Base-by-base conservation (phyloP, 208 protist species). In the Porcisia deanei region DNA sequence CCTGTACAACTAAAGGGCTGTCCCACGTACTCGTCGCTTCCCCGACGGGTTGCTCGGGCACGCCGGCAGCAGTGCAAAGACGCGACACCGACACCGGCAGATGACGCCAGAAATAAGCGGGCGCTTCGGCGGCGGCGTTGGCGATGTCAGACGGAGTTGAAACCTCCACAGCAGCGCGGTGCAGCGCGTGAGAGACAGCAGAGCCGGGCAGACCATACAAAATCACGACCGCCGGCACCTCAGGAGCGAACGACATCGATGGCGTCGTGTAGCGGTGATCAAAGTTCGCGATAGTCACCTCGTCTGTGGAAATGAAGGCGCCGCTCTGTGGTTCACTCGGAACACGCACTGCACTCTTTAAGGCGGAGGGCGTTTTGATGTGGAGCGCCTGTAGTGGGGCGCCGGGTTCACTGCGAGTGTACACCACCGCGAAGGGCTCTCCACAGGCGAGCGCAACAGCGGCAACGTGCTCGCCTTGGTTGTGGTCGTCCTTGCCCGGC, bases 191-290 rank as follows among this genome's bases (percentile, higher is more conserved):
- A 1, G 84, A 87, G 18, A n/a, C 67, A 34, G 76, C 37, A 10
- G 87, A 88, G 7, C 85, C 90, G 39, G 90, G 73, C 39, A 93
- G 73, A 5, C 91, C 91, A 71, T 95, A 95, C 41, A 95, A 55
- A 5, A 93, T 70, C 0, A 93, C 79, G 58, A 88, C 71, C 0
- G 71, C 53, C 0, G 45, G 25, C 34, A 79, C 84, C 10, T 60
- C 57, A 12, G n/a, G 45, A 30, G 10, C 34, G 43, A 47, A 9
- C 12, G 67, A 43, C 14, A 30, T 25, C 52, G 52, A 55, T 41
- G 67, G 4, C 8, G 67, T 20, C 45, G 16, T 12, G 43, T 74
- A 65, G 34, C 49, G 70, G 70, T 74, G 70, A 30, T 74, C 70
- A n/a, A 74, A 74, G 45, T 8, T 25, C 34, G 30, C 57, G 70